Percentiles rank a stretch among this genome's conserved stretches.
Evolutionary conservation across 1,284 basidiomycete species (phyloP).

Genomic region (Cronartium ribicola): DNA sequence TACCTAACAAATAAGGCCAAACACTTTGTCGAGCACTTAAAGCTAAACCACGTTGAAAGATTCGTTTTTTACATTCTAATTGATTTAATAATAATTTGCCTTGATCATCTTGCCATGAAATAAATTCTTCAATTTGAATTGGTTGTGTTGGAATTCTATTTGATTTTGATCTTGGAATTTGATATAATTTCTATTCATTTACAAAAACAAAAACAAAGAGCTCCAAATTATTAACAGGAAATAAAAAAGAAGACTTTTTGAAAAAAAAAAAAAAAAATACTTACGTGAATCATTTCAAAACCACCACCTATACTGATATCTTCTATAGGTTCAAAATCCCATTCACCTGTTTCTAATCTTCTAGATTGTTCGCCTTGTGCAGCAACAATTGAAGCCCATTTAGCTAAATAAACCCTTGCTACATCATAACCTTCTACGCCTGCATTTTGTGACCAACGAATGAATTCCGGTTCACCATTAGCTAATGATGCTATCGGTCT

Average conservation of each 20-base stretch:
- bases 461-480: slow-evolving; percentile 38
- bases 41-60: slow-evolving; percentile 67
- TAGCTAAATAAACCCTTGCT: slow-evolving; percentile 88
- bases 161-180: slow-evolving; percentile 69
- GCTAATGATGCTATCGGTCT: slow-evolving; percentile 35
- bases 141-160: slow-evolving; percentile 65
- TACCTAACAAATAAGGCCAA: slow-evolving; percentile 87
- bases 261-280: not conserved
- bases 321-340: slow-evolving; percentile 22
- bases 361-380: slow-evolving; percentile 50
- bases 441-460: slow-evolving; percentile 44
- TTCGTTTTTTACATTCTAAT: slow-evolving; percentile 67
- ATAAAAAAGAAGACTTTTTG: not conserved
- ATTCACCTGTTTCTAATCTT: slow-evolving; percentile 28
- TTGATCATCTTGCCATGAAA: slow-evolving; percentile 65
- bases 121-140: slow-evolving; percentile 65
- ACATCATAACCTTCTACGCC: slow-evolving; percentile 65
- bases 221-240: not conserved
- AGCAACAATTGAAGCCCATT: slow-evolving; percentile 89
- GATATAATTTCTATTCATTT: slow-evolving; percentile 62
- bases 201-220: slow-evolving; percentile 46
- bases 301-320: slow-evolving; percentile 14
- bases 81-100: slow-evolving; percentile 64
- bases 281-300: slow-evolving; percentile 36
- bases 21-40: slow-evolving; percentile 62